Percentiles rank a stretch among this genome's conserved stretches.
phyloP scores from a whole-genome alignment of 371 early-diverging fungal genomes.

The Nematocida sp. region DNA sequence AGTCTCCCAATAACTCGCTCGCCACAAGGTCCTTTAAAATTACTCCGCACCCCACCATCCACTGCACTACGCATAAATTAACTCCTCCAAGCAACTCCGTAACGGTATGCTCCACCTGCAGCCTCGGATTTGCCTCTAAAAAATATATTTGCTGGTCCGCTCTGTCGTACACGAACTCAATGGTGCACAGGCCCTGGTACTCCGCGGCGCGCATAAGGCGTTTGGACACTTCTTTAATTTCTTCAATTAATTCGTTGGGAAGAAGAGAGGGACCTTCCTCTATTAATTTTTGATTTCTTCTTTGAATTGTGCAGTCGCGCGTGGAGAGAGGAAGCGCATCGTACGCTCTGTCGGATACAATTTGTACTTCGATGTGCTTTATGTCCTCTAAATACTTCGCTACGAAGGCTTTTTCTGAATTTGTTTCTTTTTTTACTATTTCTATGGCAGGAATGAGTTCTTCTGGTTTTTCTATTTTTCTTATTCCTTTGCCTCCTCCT shows the following conservation, averaged over 20 bases:
- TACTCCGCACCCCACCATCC: conserved; percentile 80
- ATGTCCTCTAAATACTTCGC: conserved; percentile 84
- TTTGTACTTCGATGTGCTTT: conserved; percentile 91
- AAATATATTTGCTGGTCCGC: conserved; percentile 81
- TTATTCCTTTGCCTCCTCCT: conserved; percentile 82
- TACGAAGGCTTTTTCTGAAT: conserved; percentile 72
- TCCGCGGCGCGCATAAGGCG: conserved; percentile 82
- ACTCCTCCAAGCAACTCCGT: conserved; percentile 95
- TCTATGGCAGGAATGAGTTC: background rate
- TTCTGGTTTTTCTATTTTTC: conserved; percentile 9
- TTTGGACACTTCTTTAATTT: conserved; percentile 91
- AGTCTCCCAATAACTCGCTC: background rate
- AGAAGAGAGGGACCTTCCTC: conserved; percentile 77
- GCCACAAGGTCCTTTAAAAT: conserved; percentile 1
- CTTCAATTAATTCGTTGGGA: conserved; percentile 70
- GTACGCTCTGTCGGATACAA: conserved; percentile 86
- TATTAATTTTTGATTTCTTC: conserved; percentile 93
- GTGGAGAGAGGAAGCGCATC: conserved; percentile 92
- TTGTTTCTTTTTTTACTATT: conserved; percentile 75
- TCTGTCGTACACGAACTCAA: conserved; percentile 87
- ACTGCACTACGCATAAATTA: conserved; percentile 89
- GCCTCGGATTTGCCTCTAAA: conserved; percentile 88
- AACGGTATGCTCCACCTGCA: conserved; percentile 98
- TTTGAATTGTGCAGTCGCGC: conserved; percentile 94
- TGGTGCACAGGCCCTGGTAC: conserved; percentile 91